Conservation (phyloP, 257 asterid species). For the Primulina tabacum region DNA sequence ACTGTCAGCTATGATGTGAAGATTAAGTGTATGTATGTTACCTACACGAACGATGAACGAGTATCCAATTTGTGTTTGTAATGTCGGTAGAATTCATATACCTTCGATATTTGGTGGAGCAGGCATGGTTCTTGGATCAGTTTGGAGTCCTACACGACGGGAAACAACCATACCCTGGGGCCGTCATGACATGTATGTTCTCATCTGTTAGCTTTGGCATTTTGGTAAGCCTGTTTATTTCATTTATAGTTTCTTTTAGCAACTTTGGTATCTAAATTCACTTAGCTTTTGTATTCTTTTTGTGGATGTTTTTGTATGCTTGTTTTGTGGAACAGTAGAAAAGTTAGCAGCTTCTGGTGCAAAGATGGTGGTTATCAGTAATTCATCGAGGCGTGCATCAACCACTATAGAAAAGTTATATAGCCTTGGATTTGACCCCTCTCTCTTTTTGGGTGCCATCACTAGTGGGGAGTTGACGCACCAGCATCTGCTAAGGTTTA, state of each 20-base stretch:
- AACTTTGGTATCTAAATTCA: not conserved
- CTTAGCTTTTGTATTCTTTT: slow-evolving; percentile 17
- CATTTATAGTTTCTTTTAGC: slow-evolving; percentile 3
- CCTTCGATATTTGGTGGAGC: slow-evolving; percentile 18
- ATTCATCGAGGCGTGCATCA: slow-evolving; percentile 93
- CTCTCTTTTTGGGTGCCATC: slow-evolving; percentile 79
- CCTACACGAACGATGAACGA: not conserved
- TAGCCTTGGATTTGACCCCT: slow-evolving; percentile 82
- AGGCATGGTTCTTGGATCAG: slow-evolving; percentile 98
- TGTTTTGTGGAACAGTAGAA: slow-evolving; percentile 51
- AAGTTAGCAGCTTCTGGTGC: slow-evolving; percentile 80
- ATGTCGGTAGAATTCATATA: not conserved
- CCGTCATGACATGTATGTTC: slow-evolving; percentile 79
- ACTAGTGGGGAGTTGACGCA: slow-evolving; percentile 95
- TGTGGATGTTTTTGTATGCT: slow-evolving; percentile 12
- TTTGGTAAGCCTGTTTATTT: slow-evolving; percentile 34
- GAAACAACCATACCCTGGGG: slow-evolving; percentile 91
- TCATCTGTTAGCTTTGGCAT: slow-evolving; percentile 33
- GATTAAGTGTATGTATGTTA: not conserved
- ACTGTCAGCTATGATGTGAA: not conserved
- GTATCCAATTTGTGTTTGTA: not conserved
- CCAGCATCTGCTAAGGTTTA: slow-evolving; percentile 72
- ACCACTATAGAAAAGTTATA: slow-evolving; percentile 71
- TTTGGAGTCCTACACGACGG: slow-evolving; percentile 96
- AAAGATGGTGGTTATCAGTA: slow-evolving; percentile 86